phyloP scores from a whole-genome alignment of 2,329 filamentous ascomycete genomes.

The Penicillium sp. region DNA sequence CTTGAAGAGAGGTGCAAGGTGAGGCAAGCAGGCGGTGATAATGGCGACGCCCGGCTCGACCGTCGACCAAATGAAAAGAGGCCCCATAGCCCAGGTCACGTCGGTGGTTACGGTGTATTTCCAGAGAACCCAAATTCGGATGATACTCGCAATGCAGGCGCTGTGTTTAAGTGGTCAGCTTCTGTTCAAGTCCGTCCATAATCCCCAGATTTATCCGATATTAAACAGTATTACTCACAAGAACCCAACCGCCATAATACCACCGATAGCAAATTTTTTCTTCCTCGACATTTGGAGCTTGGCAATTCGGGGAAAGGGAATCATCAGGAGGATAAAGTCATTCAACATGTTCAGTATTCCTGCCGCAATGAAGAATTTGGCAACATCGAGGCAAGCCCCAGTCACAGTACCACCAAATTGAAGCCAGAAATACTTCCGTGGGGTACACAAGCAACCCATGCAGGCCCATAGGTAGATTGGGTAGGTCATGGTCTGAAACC shows the following conservation, averaged over 20 bases:
- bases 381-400: constrained; percentile 7
- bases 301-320: constrained; percentile 1
- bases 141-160: constrained; percentile 4
- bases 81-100: constrained; percentile 10
- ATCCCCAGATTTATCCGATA: neutral
- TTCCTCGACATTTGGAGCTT: constrained; percentile 11
- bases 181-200: neutral
- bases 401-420: constrained; percentile 6
- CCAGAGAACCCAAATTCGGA: constrained; percentile 1
- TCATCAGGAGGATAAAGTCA: constrained; percentile 5
- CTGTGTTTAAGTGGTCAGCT: neutral
- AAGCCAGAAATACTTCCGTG: constrained; percentile 16
- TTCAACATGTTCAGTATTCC: constrained; percentile 12
- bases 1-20: constrained; percentile 15
- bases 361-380: constrained; percentile 9
- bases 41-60: constrained; percentile 13
- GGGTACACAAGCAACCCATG: constrained; percentile 13
- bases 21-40: constrained; percentile 13
- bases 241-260: constrained; percentile 16
- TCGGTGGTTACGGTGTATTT: neutral
- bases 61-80: constrained; percentile 13
- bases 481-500: constrained; percentile 6
- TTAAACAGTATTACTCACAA: constrained; percentile 5
- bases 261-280: constrained; percentile 13
- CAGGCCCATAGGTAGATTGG: constrained; percentile 11